Base-by-base conservation (phyloP, 352 stramenopile species). In the Peronospora farinosa region DNA sequence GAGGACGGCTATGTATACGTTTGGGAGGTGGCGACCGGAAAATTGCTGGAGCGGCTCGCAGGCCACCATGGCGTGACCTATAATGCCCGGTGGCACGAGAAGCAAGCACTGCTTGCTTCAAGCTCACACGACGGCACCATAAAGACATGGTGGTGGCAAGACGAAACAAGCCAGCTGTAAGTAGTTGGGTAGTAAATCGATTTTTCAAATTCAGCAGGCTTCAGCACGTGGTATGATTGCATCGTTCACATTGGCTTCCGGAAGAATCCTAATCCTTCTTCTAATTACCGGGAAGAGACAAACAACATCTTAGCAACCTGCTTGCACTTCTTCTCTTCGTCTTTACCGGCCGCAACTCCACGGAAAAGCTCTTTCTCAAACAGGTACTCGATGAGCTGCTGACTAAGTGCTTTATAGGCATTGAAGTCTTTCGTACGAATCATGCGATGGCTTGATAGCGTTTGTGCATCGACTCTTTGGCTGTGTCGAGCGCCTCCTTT, bases 141-240 rank as follows among this genome's bases (percentile, higher is more conserved):
- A 25, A 92, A 92, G 53, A 93, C 82, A 10, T 95, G 84, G 84
- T 94, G 79, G 81, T 93, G 76, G 76, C 68, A 86, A 48, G 78
- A 91, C 57, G 73, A 77, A 54, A 79, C 64, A 28, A 68, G 15
- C 27, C 43, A 58, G 45, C 2, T 41, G 19, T 62, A 25, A 57
- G 21, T 30, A n/a, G n/a, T n/a, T n/a, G n/a, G n/a, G n/a, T n/a
- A 28, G 25, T 16, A 30, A 50, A 25, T 39, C 51, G 37, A 41
- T 47, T 30, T 40, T 51, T n/a, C 21, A 28, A 55, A 17, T 46
- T 47, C 33, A 45, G n/a, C 25, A 33, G 31, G 19, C 16, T 47
- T 25, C n/a, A 7, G 10, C 17, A 21, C 10, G 31, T 39, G 30
- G 40, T 60, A 67, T 19, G 36, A 84, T 68, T 28, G 23, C 57